Evolutionary conservation across 106 monocot genomes (phyloP).

Genomic region (Acanthochlamys bracteata): DNA sequence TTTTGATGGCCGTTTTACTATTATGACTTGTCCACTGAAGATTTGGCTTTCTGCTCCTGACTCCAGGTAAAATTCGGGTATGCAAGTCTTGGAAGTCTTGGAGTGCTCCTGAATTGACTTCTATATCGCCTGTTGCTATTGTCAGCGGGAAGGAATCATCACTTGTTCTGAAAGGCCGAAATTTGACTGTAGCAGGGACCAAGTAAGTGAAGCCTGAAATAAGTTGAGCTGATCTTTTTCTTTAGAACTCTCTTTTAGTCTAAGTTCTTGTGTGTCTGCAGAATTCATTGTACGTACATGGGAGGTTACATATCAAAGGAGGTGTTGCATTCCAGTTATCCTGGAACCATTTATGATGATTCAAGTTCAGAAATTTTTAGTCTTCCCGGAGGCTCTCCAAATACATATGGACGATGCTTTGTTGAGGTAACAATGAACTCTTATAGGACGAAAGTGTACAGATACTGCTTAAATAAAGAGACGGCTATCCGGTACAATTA

Average conservation of each 20-base stretch:
- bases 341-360: slow-evolving; percentile 75
- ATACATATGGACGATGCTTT: slow-evolving; percentile 70
- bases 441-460: too few relatives aligned
- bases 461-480: too few relatives aligned
- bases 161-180: slow-evolving; percentile 69
- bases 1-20: background rate
- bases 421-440: slow-evolving; percentile 48
- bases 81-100: slow-evolving; percentile 80
- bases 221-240: background rate
- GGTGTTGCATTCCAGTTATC: slow-evolving; percentile 55
- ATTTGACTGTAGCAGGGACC: slow-evolving; percentile 77
- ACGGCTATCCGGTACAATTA: too few relatives aligned
- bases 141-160: slow-evolving; percentile 69
- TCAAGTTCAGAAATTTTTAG: slow-evolving; percentile 66
- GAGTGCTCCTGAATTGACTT: slow-evolving; percentile 75
- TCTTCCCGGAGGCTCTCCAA: slow-evolving; percentile 47
- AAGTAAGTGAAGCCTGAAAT: slow-evolving; percentile 39
- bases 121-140: slow-evolving; percentile 80
- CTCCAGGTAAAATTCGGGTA: slow-evolving; percentile 54
- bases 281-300: slow-evolving; percentile 78
- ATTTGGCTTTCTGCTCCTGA: background rate
- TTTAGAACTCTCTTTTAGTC: background rate
- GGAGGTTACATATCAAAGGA: slow-evolving; percentile 84
- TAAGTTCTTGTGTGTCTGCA: slow-evolving; percentile 17
- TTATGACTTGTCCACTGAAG: background rate